Evolutionary conservation across 805 yeast genomes (phyloP).

Genomic region (Metschnikowia borealis): DNA sequence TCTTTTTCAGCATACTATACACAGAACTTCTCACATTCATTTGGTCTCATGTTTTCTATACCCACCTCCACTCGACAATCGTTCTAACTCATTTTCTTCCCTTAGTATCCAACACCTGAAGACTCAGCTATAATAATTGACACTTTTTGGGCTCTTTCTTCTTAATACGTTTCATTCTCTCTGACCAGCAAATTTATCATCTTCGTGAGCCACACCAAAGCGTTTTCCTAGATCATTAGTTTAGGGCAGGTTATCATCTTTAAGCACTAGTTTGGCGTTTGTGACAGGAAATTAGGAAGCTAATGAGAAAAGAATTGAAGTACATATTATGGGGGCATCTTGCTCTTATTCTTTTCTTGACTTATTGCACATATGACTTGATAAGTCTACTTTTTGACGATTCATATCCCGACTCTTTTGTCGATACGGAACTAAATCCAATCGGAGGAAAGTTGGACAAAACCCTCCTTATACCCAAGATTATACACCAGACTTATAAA

Average conservation of each 20-base stretch:
- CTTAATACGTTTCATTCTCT: neutral
- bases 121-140: neutral
- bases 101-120: neutral
- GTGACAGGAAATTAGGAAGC: neutral
- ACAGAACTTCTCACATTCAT: neutral
- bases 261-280: neutral
- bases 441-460: constrained; percentile 38
- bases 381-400: constrained; percentile 73
- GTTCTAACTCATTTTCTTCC: neutral
- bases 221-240: neutral
- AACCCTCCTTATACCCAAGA: constrained; percentile 72
- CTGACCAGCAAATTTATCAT: neutral
- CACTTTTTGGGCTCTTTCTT: neutral
- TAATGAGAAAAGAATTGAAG: constrained; percentile 64
- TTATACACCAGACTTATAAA: constrained; percentile 91
- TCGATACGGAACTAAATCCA: constrained; percentile 60
- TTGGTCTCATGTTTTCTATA: constrained; percentile 3
- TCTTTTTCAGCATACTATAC: constrained; percentile 1
- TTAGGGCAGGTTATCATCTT: neutral
- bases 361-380: constrained; percentile 68
- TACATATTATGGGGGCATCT: constrained; percentile 58
- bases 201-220: neutral
- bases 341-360: constrained; percentile 47
- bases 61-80: neutral
- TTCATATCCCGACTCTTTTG: constrained; percentile 58